Conservation (phyloP, 495 filamentous ascomycete species). For the Penicillium tannophilum region DNA sequence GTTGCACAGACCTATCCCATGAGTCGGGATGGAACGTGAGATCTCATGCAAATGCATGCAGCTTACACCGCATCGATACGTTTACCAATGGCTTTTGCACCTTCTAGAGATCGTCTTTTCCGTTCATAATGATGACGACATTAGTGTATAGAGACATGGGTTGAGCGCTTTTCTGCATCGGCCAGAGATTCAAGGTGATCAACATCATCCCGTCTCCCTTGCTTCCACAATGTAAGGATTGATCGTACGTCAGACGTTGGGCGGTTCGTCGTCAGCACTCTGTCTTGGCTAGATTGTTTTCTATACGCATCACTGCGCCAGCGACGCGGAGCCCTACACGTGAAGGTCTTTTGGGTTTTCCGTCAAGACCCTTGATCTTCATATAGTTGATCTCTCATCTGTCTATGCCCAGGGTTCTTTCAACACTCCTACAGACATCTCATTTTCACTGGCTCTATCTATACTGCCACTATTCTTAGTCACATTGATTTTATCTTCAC, state of each 20-base stretch:
- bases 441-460: background rate
- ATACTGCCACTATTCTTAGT: background rate
- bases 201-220: background rate
- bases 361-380: no score
- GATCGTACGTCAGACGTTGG: background rate
- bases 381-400: no score
- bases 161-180: background rate
- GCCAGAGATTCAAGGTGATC: background rate
- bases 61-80: background rate
- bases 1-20: no score
- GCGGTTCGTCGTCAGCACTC: background rate
- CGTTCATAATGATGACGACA: no score
- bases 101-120: no score
- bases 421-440: background rate
- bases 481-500: no score
- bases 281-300: background rate
- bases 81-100: background rate
- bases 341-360: no score
- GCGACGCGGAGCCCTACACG: no score
- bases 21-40: background rate
- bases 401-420: background rate
- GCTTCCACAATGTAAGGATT: background rate
- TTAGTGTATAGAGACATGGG: no score
- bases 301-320: background rate
- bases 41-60: background rate